Evolutionary conservation across 2,329 filamentous ascomycete genomes (phyloP), one percentile per base, ranked within the genome.

Genomic region (Ophiocordyceps australis): DNA sequence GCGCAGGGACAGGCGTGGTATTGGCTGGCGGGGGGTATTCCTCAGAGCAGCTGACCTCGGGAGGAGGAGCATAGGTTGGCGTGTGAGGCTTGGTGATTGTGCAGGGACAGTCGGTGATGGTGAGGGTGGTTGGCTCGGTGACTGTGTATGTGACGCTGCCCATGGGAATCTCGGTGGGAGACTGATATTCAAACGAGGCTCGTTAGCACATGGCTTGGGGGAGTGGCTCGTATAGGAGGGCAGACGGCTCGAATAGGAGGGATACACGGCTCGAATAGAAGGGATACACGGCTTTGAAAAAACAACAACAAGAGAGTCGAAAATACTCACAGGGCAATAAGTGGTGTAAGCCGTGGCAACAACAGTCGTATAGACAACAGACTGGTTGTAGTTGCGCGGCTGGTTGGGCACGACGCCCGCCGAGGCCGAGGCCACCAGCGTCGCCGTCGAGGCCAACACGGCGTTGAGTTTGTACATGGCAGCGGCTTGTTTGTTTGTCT

Each of bases 101-200:
- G 39, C 56, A 60, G 28, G 57, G 57, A 36, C 57, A 62, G 46
- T 59, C 54, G 27, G 51, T 57, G 35, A 62, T 43, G 34, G 57
- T 60, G 29, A 62, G 27, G 22, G 49, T 55, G 18, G 50, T 55
- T 16, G 47, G 42, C 32, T 42, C 33, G 13, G 50, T 55, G 31
- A 48, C 54, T 16, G 52, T 60, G 39, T 55, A 57, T 25, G 57
- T 60, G 31, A 51, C 50, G 29, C 47, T 45, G 38, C 47, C 46
- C 17, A 49, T 38, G 30, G 52, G 46, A 17, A 56, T 48, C 26
- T 48, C 52, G 10, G 38, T 43, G 7, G 39, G 38, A 13, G 2
- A 12, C 25, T 27, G 20, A 13, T 22, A 45, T 48, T 37, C 45
- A 57, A 53, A 11, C 57, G 55, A 35, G 57, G 60, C 41, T 48